Conservation (phyloP, 768 basidiomycete species). For the Mycena galopus region DNA sequence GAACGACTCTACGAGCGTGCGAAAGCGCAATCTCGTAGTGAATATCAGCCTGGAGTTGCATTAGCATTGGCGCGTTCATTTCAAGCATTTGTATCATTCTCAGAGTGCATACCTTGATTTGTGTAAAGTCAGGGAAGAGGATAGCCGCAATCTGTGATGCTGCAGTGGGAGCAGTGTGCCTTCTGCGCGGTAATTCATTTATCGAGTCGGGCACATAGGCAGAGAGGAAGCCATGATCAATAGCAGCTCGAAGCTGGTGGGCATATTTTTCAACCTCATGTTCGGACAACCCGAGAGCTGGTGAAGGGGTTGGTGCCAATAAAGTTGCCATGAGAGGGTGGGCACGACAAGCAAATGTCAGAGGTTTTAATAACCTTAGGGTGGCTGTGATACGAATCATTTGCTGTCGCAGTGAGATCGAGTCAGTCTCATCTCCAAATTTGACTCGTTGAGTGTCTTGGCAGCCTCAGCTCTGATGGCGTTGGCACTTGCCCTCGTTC, state of each 20-base stretch:
- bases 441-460: background rate
- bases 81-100: too few species aligned
- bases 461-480: too few species aligned
- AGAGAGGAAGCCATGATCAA: constrained; percentile 14
- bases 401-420: background rate
- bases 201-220: constrained; percentile 22
- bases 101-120: too few species aligned
- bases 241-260: constrained; percentile 8
- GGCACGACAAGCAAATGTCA: background rate
- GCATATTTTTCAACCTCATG: background rate
- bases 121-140: constrained; percentile 24
- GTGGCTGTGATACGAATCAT: background rate
- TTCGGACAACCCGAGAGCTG: background rate
- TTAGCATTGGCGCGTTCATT: too few species aligned
- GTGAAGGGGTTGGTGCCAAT: background rate
- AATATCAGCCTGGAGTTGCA: too few species aligned
- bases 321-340: background rate
- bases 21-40: constrained; percentile 27
- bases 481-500: too few species aligned
- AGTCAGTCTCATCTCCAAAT: background rate
- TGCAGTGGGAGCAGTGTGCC: background rate
- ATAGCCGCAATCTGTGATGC: constrained; percentile 15
- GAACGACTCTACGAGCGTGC: constrained; percentile 19
- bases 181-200: constrained; percentile 16
- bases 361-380: background rate